Conservation (phyloP, 176 grass and related monocot genomes). For the Bromus sterilis region DNA sequence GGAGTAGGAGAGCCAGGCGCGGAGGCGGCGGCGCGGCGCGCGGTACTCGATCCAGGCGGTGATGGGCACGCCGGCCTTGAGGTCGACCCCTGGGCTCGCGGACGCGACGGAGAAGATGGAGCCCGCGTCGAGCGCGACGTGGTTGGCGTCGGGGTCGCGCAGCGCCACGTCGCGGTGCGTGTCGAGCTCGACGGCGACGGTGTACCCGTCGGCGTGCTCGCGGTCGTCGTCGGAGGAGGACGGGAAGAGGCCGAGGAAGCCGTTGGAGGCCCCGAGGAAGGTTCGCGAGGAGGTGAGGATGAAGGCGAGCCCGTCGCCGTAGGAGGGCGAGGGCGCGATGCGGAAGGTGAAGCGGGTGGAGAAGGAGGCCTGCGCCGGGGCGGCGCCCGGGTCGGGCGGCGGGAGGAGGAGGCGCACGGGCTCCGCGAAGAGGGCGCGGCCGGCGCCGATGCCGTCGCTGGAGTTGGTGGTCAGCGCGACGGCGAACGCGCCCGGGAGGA, state of each 20-base stretch:
- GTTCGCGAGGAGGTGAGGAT: conserved; percentile 50
- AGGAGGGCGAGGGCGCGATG: conserved; percentile 38
- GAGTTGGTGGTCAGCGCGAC: conserved; percentile 43
- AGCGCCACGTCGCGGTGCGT: conserved; percentile 36
- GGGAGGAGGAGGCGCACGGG: conserved; percentile 47
- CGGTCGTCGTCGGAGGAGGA: conserved; percentile 29
- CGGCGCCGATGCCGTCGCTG: conserved; percentile 13
- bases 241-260: conserved; percentile 51
- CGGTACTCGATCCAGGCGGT: conserved; percentile 60
- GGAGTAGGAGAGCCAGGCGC: conserved; percentile 48
- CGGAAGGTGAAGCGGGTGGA: conserved; percentile 60
- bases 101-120: conserved; percentile 52
- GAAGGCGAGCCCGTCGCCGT: conserved; percentile 42
- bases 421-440: conserved; percentile 43
- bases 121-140: conserved; percentile 56
- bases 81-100: conserved; percentile 33
- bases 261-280: conserved; percentile 36
- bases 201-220: conserved; percentile 7
- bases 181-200: conserved; percentile 52
- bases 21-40: conserved; percentile 13
- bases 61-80: conserved; percentile 44
- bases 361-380: conserved; percentile 35
- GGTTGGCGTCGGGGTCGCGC: conserved; percentile 54
- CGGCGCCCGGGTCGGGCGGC: background rate
- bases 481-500: conserved; percentile 31